These are phyloP conservation scores for Trichothecium sympodiale DNA, from an alignment of 2,329 filamentous ascomycete species.

Conservation along the genomic window DNA sequence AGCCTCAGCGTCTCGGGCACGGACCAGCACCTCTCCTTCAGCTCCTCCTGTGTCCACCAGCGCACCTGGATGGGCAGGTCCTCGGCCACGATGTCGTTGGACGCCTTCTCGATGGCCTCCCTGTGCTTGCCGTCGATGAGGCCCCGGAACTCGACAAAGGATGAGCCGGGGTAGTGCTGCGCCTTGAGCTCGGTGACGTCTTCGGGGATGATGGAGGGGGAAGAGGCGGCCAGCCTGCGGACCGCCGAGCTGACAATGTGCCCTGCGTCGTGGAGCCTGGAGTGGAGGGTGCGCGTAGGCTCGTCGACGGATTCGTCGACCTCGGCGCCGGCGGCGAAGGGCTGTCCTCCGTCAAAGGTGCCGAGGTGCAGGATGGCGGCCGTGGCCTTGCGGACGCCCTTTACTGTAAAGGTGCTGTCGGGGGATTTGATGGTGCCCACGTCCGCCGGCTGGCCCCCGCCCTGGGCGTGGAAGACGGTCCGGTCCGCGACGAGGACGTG, in stretches of 20 bases:
- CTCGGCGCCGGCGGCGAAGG: background rate
- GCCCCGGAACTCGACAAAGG: slow-evolving; percentile 2
- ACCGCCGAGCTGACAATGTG: slow-evolving; percentile 3
- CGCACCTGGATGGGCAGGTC: slow-evolving; percentile 8
- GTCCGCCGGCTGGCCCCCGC: slow-evolving; percentile 3
- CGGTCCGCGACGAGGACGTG: slow-evolving; percentile 1
- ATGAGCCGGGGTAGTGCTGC: slow-evolving; percentile 1
- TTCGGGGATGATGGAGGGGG: too few species aligned
- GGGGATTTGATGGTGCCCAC: background rate
- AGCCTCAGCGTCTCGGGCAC: background rate
- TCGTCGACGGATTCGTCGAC: slow-evolving; percentile 3
- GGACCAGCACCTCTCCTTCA: background rate
- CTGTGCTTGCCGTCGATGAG: slow-evolving; percentile 1
- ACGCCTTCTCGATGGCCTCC: slow-evolving; percentile 1
- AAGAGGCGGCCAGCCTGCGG: slow-evolving; percentile 23
- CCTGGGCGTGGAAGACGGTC: slow-evolving; percentile 4
- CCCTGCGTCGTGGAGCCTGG: slow-evolving; percentile 3
- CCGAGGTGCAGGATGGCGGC: slow-evolving; percentile 2
- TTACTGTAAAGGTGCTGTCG: background rate
- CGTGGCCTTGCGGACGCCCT: background rate
- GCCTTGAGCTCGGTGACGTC: slow-evolving; percentile 3
- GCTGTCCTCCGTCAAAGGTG: background rate
- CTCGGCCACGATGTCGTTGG: slow-evolving; percentile 4
- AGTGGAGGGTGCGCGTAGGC: slow-evolving; percentile 3
- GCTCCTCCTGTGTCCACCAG: slow-evolving; percentile 3